Base-by-base conservation (phyloP, 495 filamentous ascomycete genomes). In the Cetradonia linearis region DNA sequence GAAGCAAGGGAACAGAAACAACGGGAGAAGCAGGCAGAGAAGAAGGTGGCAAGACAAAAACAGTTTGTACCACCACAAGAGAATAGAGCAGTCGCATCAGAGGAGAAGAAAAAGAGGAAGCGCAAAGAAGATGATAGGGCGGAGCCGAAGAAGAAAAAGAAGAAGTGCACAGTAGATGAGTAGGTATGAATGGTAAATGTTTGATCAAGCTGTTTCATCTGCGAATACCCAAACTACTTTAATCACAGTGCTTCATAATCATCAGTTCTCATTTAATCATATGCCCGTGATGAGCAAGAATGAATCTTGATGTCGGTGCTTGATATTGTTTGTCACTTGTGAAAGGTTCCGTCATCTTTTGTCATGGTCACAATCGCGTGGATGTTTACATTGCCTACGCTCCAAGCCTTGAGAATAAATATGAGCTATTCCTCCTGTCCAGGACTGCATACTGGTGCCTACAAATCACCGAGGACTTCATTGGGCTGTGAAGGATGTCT, bases 1-100 rank as follows among this genome's bases (percentile, higher is more conserved):
- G 87, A 92, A 64, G 84, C 87, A 65, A 76, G 87, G 56, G 79
- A 88, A 66, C 89, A 91, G 74, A 83, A 83, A 67, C 86, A 92
- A 75, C 85, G 83, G 69, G 75, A 81, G 72, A 94, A 93, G 80
- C 87, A 86, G 74, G 83, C 83, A 59, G 89, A 95, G 76, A 95
- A 91, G 81, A 83, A 87, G 79, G 83, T 83, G 70, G 86, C 88
- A 75, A 78, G 88, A 58, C 83, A 89, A 70, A 84, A 86, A 76
- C 86, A 92, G 48, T 96, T 89, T 68, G 79, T 91, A 62, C 83
- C 92, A 28, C 93, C 93, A 11, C 81, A 86, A 65, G 93, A 97
- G 69, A 73, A 76, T 25, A 74, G 68, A 1, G 77, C 73, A 23
- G 72, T 62, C 46, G 72, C 76, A 55, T 74, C 76, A 49, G 80